Percentiles rank a stretch among this genome's conserved stretches.
Conservation (phyloP, 371 early-diverging fungal genomes). For the Phascolomyces articulosus region DNA sequence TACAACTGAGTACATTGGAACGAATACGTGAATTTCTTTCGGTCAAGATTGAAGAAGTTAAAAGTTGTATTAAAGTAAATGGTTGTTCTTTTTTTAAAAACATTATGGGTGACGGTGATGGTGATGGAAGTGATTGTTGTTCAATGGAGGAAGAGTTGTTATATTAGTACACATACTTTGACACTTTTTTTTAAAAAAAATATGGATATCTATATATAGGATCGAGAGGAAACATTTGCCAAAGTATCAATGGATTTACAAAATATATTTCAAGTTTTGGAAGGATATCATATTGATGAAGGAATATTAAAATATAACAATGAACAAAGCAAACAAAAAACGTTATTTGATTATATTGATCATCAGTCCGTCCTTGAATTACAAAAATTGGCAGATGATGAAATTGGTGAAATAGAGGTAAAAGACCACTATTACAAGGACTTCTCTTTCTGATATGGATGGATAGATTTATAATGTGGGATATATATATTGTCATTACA, state of each 20-base stretch:
- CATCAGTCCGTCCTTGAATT: slow-evolving; percentile 51
- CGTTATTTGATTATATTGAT: slow-evolving; percentile 50
- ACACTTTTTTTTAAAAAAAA: no score
- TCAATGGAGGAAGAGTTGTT: no score
- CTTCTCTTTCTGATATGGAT: no score
- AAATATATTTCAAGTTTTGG: slow-evolving; percentile 36
- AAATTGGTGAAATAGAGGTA: slow-evolving; percentile 51
- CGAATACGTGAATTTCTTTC: slow-evolving; percentile 39
- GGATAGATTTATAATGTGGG: no score
- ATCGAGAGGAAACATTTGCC: slow-evolving; percentile 36
- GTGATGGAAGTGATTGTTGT: no score
- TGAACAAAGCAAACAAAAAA: slow-evolving; percentile 14
- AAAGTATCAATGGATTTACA: slow-evolving; percentile 42
- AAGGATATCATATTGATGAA: slow-evolving; percentile 35
- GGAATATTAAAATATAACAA: slow-evolving; percentile 38
- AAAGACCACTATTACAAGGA: neutral
- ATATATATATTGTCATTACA: neutral
- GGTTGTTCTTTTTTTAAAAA: no score
- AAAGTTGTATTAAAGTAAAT: slow-evolving; percentile 37
- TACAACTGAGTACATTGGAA: slow-evolving; percentile 36
- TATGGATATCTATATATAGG: slow-evolving; percentile 19
- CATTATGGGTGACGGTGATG: no score
- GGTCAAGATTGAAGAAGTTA: slow-evolving; percentile 25
- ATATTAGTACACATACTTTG: no score
- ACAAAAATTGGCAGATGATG: slow-evolving; percentile 47